Base-by-base conservation (phyloP, 2,329 filamentous ascomycete species). In the Lachnellula subtilissima region DNA sequence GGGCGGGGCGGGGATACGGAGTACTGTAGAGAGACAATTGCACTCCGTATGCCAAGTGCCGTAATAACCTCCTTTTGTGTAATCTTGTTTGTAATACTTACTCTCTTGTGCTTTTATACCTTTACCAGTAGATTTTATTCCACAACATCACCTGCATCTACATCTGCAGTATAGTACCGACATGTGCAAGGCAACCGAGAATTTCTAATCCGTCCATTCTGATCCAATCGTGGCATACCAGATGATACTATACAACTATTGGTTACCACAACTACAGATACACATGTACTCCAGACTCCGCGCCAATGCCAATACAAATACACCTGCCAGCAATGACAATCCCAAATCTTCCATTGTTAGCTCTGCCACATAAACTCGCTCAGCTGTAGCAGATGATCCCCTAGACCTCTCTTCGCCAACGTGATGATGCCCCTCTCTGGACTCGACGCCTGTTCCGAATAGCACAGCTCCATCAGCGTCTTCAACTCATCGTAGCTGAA, bases 301-400 rank as follows among this genome's bases (percentile, higher is more conserved):
- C 50, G 56, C n/a, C 39, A 48, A 46, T 39, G 15, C 25, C n/a
- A 46, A 35, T 15, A 8, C n/a, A 45, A 9, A 42, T 19, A 48
- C 15, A 25, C 19, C 25, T 17, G 12, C 17, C 5, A 22, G 19
- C 25, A 48, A 36, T 14, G 17, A 35, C 28, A 52, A 23, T 23
- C 48, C 42, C 40, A 35, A 15, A 28, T 47, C 22, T 45, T n/a
- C 28, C 54, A 32, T 32, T 32, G 3, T 32, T 63, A 70, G 49
- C 59, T 68, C 56, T 86, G 81, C 84, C 84, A 89, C 82, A 88
- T 84, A 64, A 85, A 78, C 75, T 91, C 88, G 65, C 84, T 88
- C 64, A 92, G 74, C 64, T 81, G 82, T 58, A 88, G 71, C 66
- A 89, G 70, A 74, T 87, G 85, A 65, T 89, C 87, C 54, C 83